Evolutionary conservation across 192 early-diverging fungal genomes (phyloP).

Genomic region (Spizellomyces punctatus): DNA sequence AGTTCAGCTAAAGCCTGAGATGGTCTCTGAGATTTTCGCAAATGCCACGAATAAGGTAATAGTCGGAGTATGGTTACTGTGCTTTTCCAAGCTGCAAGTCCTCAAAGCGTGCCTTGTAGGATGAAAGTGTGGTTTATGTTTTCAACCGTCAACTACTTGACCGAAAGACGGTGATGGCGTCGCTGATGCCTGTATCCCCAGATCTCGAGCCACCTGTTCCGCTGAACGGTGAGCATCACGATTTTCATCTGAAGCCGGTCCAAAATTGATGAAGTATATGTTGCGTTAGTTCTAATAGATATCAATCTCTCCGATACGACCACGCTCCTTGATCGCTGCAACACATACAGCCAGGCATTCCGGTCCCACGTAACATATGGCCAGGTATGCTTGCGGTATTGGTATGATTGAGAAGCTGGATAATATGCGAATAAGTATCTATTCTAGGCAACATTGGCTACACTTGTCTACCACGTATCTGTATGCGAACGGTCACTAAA

Average conservation of each 20-base stretch:
- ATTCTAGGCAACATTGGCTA: background rate
- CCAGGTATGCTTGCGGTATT: background rate
- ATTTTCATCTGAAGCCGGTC: no score
- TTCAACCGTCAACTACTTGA: constrained; percentile 29
- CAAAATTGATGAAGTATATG: no score
- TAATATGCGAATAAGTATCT: no score
- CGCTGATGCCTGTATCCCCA: constrained; percentile 1
- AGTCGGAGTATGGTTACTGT: background rate
- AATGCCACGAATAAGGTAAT: background rate
- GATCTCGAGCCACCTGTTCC: constrained; percentile 38
- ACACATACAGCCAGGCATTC: constrained; percentile 18
- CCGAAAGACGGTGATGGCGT: background rate
- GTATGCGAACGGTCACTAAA: constrained; percentile 9
- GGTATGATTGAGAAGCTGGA: no score
- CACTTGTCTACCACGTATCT: constrained; percentile 8
- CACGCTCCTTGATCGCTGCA: constrained; percentile 5
- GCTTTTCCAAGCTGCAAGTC: background rate
- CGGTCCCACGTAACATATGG: constrained; percentile 28
- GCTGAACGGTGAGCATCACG: background rate
- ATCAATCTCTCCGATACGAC: background rate
- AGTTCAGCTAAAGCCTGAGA: constrained; percentile 20
- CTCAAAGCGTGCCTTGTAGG: constrained; percentile 1
- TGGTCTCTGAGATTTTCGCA: background rate
- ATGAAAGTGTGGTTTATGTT: constrained; percentile 22
- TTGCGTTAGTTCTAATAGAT: no score